Percentiles rank a stretch among this genome's conserved stretches.
phyloP scores from a whole-genome alignment of 805 yeast species.

The Blastobotrys robertii region DNA sequence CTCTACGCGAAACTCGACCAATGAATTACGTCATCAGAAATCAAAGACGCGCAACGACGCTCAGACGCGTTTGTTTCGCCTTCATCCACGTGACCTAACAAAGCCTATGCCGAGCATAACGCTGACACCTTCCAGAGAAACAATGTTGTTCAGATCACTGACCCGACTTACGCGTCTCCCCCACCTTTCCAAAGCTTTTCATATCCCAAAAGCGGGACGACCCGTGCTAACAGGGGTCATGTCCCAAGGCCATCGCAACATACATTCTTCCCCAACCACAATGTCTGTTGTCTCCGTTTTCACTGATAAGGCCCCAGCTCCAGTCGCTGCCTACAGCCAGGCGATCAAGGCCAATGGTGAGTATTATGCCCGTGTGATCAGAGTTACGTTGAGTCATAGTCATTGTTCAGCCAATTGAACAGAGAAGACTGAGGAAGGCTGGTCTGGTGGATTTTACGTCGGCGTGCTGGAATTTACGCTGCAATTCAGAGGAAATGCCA shows the following conservation, averaged over 20 bases:
- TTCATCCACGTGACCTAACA: no score
- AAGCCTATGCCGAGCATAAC: no score
- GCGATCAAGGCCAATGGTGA: conserved; percentile 76
- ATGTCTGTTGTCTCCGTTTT: conserved; percentile 5
- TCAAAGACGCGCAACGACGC: no score
- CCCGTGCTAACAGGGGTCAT: not conserved
- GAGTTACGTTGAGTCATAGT: not conserved
- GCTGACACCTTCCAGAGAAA: no score
- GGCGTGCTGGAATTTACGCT: no score
- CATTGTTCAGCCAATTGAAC: not conserved
- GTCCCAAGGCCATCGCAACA: not conserved
- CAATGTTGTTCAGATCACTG: not conserved
- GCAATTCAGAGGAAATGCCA: no score
- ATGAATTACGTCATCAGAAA: not conserved
- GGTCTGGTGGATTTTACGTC: no score
- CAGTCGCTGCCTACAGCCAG: conserved; percentile 95
- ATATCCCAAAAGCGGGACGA: not conserved
- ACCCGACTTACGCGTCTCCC: not conserved
- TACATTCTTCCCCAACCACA: not conserved
- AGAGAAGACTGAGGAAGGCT: no score
- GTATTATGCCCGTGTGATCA: conserved; percentile 5
- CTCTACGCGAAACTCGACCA: no score
- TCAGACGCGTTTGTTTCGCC: no score
- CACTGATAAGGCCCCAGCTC: conserved; percentile 65
- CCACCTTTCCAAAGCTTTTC: not conserved